phyloP scores from a whole-genome alignment of 192 early-diverging fungal species.

The Entomortierella lignicola region DNA sequence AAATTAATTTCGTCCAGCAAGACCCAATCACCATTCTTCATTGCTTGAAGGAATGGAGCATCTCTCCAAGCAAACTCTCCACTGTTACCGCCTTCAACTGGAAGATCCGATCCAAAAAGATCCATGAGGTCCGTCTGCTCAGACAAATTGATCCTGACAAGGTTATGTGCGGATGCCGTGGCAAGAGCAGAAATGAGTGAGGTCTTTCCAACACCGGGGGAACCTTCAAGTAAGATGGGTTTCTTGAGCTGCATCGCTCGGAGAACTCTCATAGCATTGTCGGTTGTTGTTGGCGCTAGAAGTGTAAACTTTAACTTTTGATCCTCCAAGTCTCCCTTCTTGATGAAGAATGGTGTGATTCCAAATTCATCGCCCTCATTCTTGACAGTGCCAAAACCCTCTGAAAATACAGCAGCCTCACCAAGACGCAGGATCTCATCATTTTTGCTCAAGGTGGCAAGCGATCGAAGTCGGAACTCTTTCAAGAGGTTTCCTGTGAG shows the following conservation, averaged over 20 bases:
- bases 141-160: conserved; percentile 96
- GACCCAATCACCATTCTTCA: conserved; percentile 97
- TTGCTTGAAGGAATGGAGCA: conserved; percentile 96
- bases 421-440: conserved; percentile 36
- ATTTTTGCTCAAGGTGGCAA: conserved; percentile 59
- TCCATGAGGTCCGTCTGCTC: conserved; percentile 99
- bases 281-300: conserved; percentile 89
- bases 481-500: conserved; percentile 58
- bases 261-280: conserved; percentile 87
- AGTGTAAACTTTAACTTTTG: conserved; percentile 80
- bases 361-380: conserved; percentile 65
- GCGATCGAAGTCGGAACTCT: conserved; percentile 62
- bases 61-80: conserved; percentile 97
- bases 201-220: conserved; percentile 98
- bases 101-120: conserved; percentile 97
- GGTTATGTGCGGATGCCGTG: conserved; percentile 77
- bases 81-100: conserved; percentile 86
- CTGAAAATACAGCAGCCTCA: conserved; percentile 54
- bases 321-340: conserved; percentile 64
- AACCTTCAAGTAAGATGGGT: conserved; percentile 95
- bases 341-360: conserved; percentile 85
- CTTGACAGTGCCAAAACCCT: conserved; percentile 42
- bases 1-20: conserved; percentile 97
- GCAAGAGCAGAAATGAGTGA: conserved; percentile 88
- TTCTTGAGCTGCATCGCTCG: conserved; percentile 92